Base-by-base conservation (phyloP, 805 yeast species). In the Pichia phayaonensis region DNA sequence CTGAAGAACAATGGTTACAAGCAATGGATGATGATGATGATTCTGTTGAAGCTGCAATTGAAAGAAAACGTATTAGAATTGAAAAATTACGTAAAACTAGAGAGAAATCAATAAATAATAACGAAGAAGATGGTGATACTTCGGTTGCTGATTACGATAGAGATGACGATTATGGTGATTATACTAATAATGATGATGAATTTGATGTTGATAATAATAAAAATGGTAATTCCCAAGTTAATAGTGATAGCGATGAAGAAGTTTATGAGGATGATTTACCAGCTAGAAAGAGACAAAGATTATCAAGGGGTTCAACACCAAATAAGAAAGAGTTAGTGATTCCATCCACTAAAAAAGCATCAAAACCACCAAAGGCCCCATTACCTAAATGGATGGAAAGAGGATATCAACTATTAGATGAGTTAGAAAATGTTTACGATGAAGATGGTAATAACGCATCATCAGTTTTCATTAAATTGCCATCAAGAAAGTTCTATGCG, bases 1-100 rank as follows among this genome's bases (percentile, higher is more conserved):
- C 87, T 12, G 90, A 84, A 63, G 89, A 83, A 51, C 89, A 84
- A 63, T 84, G 90, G 90, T 66, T 84, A 47, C 80, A 80, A 64
- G 88, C 88, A 1, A 78, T 86, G 74, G 94, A 86, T 64, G 80
- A 80, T 51, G 94, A 84, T 51, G 76, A 81, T 22, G 86, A 78
- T 55, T 67, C 78, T 1, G 79, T 79, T 24, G 85, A 80, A 56
- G 84, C 74, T 51, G 84, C 84, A 15, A 75, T 79, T 38, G 64
- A 63, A 49, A 69, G 82, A 46, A 80, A 80, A 58, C 77, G 75
- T 56, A 24, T 21, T 4, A 71, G 64, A 38, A 55, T 67, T 54
- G 68, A 68, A 12, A 71, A 68, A 54, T 68, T 79, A 57, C 69
- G 68, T 51, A 8, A 58, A 34, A 67, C 60, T 18, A 62, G 54